Evolutionary conservation across 371 early-diverging fungal species (phyloP), one percentile per base, ranked within the genome.

Genomic region (Mortierella sp.): DNA sequence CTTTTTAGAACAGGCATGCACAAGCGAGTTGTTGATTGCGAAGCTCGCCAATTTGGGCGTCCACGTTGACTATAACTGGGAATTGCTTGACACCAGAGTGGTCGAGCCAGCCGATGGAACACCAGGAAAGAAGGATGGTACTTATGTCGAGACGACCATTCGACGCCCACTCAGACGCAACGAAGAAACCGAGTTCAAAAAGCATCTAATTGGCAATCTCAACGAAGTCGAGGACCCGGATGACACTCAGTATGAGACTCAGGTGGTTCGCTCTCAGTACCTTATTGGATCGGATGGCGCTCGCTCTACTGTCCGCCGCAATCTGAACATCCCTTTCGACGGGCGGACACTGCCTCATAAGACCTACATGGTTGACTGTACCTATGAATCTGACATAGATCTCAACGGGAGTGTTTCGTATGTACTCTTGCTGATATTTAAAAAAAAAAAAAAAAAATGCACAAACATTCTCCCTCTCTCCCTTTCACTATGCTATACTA

Each of bases 11-110:
- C 81, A 81, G 43, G n/a, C 56, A 57, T 68, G 72, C 63, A 81
- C 76, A 9, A 67, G 58, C 2, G 48, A 46, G 6, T 64, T 75
- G 37, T 45, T 81, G 48, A 50, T 45, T 4, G 64, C 65, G 0
- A 63, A 69, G 14, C 43, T 72, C 1, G 81, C 71, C 56, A 47
- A 43, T 26, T 46, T 23, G 16, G 75, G 76, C 12, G 30, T 52
- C 2, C 60, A 72, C 2, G 43, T 81, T 3, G 75, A 81, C 29
- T 62, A 73, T 2, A 76, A 76, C 15, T 81, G 81, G 81, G 81
- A 81, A 21, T 50, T 81, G 43, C 60, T 77, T 60, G 73, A 77
- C 51, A 77, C 79, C 26, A 77, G 62, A 43, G 73, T 77, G n/a
- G 50, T 72, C 0, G 60, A 56, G 28, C 64, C 68, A 23, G 61